phyloP scores from a whole-genome alignment of 2,329 filamentous ascomycete genomes.

The Trichoderma gracile region DNA sequence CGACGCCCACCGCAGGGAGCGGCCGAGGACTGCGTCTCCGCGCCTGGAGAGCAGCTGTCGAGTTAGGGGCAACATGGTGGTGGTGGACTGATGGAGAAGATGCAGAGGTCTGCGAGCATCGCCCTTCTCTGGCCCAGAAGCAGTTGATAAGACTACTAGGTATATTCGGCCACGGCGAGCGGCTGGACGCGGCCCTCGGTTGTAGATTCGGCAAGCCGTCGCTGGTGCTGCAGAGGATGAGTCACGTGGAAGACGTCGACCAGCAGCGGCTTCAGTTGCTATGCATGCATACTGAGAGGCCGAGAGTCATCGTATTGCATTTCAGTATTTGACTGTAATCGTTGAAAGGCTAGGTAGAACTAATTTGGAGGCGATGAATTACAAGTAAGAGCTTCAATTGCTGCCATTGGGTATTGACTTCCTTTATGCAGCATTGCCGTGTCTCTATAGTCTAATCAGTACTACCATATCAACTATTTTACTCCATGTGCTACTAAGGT shows the following conservation, averaged over 20 bases:
- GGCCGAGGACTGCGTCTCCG: slow-evolving; percentile 13
- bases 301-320: no score
- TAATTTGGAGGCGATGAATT: no score
- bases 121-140: neutral
- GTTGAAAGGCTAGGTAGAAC: no score
- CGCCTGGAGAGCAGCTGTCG: slow-evolving; percentile 17
- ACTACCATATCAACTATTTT: no score
- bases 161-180: neutral
- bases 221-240: neutral
- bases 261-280: no score
- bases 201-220: slow-evolving; percentile 15
- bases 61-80: slow-evolving; percentile 13
- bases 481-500: no score
- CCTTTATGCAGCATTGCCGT: no score
- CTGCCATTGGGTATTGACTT: no score
- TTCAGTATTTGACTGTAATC: no score
- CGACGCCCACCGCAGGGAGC: slow-evolving; percentile 9
- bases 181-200: slow-evolving; percentile 24
- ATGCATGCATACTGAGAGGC: no score
- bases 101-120: slow-evolving; percentile 13
- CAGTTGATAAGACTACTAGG: neutral
- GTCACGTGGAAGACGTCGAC: slow-evolving; percentile 11
- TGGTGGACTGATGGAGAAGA: slow-evolving; percentile 10
- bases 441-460: no score
- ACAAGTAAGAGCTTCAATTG: no score